Evolutionary conservation across 371 early-diverging fungal species (phyloP).

Genomic region (Homolaphlyctis polyrhiza): DNA sequence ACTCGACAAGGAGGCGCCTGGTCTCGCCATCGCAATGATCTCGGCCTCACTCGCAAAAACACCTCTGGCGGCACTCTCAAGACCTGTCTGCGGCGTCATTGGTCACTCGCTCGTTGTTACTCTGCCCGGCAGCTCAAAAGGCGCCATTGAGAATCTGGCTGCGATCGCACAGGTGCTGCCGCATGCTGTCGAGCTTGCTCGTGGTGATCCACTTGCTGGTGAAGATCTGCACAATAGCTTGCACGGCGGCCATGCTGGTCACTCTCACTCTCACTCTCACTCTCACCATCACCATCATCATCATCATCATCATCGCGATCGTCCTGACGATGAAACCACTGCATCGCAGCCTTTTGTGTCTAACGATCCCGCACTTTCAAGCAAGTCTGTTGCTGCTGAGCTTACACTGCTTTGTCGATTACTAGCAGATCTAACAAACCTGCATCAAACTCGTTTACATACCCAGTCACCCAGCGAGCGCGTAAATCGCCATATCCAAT

Average conservation of each 20-base stretch:
- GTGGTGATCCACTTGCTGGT: constrained; percentile 45
- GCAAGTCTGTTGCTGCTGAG: too few species aligned
- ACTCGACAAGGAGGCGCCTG: constrained; percentile 63
- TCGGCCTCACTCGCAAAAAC: constrained; percentile 67
- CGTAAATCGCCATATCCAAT: constrained; percentile 80
- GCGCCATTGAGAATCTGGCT: constrained; percentile 72
- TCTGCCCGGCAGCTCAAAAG: constrained; percentile 86
- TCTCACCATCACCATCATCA: constrained; percentile 1
- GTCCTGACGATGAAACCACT: too few species aligned
- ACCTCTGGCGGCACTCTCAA: constrained; percentile 81
- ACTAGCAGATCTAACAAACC: too few species aligned
- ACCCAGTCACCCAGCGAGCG: constrained; percentile 53
- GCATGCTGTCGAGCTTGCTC: constrained; percentile 73
- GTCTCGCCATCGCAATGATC: constrained; percentile 73
- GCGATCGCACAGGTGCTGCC: constrained; percentile 65
- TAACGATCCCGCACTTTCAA: too few species aligned
- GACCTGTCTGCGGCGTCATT: constrained; percentile 79
- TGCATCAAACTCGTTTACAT: too few species aligned
- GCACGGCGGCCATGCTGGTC: constrained; percentile 10
- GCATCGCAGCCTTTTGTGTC: too few species aligned
- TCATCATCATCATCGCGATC: neutral
- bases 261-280: constrained; percentile 5
- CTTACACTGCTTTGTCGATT: too few species aligned
- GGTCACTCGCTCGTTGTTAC: constrained; percentile 66
- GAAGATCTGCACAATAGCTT: constrained; percentile 37